These are phyloP conservation scores for Metschnikowia noctiluminum DNA, from an alignment of 805 yeast species.

Conservation along the genomic window DNA sequence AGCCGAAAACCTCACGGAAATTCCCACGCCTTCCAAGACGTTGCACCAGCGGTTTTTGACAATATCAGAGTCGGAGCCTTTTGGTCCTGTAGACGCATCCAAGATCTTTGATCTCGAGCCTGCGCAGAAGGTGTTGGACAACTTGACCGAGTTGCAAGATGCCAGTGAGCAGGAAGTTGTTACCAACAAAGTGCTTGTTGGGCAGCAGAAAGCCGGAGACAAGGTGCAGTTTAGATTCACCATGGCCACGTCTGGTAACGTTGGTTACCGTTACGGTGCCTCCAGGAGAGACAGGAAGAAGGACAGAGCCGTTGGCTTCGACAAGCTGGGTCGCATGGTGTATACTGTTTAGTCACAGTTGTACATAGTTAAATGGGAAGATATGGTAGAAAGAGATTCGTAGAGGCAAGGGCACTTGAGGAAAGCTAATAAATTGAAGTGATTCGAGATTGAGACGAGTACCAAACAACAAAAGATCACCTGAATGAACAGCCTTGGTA, in stretches of 20 bases:
- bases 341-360: conserved; percentile 20
- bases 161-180: conserved; percentile 37
- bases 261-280: conserved; percentile 91
- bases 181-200: conserved; percentile 40
- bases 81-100: conserved; percentile 96
- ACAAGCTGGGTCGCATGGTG: conserved; percentile 60
- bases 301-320: conserved; percentile 71
- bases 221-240: conserved; percentile 70
- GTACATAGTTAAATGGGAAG: conserved; percentile 7
- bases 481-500: too few species aligned
- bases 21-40: conserved; percentile 85
- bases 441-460: too few species aligned
- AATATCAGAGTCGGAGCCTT: conserved; percentile 91
- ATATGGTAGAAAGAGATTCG: background rate
- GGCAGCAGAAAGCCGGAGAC: conserved; percentile 65
- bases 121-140: conserved; percentile 74
- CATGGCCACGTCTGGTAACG: conserved; percentile 73
- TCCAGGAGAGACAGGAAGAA: conserved; percentile 84
- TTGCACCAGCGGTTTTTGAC: conserved; percentile 78
- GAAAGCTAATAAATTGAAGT: too few species aligned
- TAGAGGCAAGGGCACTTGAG: background rate
- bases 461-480: too few species aligned
- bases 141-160: conserved; percentile 59
- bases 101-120: conserved; percentile 77
- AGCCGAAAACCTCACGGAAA: conserved; percentile 85